Conservation (phyloP, 1,139 yeast genomes). For the Pichia sp. region DNA sequence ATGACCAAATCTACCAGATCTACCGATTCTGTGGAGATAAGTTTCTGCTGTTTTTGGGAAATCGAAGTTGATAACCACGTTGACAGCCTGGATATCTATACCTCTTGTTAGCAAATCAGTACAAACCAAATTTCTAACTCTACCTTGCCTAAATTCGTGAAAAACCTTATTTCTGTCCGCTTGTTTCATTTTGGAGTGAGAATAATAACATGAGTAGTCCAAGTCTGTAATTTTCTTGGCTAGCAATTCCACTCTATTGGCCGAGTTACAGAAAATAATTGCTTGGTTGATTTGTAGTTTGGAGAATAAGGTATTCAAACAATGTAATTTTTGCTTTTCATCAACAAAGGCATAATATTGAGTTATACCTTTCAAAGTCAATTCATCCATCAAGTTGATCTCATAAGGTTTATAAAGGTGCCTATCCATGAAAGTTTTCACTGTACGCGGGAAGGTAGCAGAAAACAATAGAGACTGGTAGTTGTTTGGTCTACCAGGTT, state of each 20-base stretch:
- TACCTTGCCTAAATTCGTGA: constrained; percentile 98
- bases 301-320: constrained; percentile 89
- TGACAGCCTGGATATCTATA: constrained; percentile 98
- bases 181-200: constrained; percentile 98
- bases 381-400: constrained; percentile 95
- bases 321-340: constrained; percentile 91
- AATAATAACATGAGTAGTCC: constrained; percentile 94
- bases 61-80: constrained; percentile 95
- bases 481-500: constrained; percentile 33
- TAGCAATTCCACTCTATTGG: constrained; percentile 89
- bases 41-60: constrained; percentile 98
- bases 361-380: constrained; percentile 91
- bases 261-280: constrained; percentile 93
- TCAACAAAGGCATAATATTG: constrained; percentile 97
- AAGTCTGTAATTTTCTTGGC: constrained; percentile 95
- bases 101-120: constrained; percentile 97
- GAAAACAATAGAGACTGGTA: constrained; percentile 88
- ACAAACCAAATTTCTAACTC: constrained; percentile 94
- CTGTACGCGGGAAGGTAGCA: constrained; percentile 95
- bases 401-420: constrained; percentile 91
- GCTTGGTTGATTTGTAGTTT: constrained; percentile 94
- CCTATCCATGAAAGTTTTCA: constrained; percentile 86
- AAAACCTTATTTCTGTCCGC: constrained; percentile 95
- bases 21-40: constrained; percentile 81
- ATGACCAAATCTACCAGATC: constrained; percentile 89